Evolutionary conservation across 495 filamentous ascomycete genomes (phyloP), one percentile per base, ranked within the genome.

Genomic region (Annulohypoxylon maeteangense): DNA sequence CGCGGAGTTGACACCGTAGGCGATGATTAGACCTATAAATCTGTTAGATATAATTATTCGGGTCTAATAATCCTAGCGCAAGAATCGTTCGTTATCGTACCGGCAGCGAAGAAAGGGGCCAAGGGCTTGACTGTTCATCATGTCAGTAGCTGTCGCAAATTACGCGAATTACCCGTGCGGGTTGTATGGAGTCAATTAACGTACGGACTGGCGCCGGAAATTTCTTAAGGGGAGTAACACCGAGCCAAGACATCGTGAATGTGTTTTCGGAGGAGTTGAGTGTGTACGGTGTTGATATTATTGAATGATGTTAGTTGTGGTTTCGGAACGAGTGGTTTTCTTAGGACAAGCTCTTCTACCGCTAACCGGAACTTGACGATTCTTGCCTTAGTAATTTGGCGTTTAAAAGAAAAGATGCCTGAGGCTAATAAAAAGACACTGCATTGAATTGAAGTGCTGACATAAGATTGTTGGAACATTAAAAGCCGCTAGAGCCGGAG

Each of bases 41-140:
- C 16, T 63, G 47, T 68, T 70, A 74, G 74, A 36, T 4, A 36
- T 7, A 36, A 0, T 18, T 45, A 27, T 31, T 60, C 38, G 36
- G 7, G 54, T 1, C 7, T 38, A 70, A 2, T 18, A 7, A 55
- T 7, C 27, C 7, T 45, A n/a, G 2, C 29, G 11, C 23, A 25
- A 27, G 62, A 45, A n/a, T 40, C 58, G 40, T 58, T 31, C 4
- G 23, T 38, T 62, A 59, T 74, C 93, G 78, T 95, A 98, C 95
- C 94, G 79, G 95, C 94, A 84, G 87, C 84, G 87, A 91, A 96
- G 89, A 98, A 98, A 60, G 95, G 95, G 77, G 87, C 89, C 89
- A 96, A 87, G 70, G 94, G 94, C 84, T 86, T 83, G 84, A 92
- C 95, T 98, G 80, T 83, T 75, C 65, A 53, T 34, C 42, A 62